Percentiles rank a stretch among this genome's conserved stretches.
These are phyloP conservation scores for Pseudoneurospora amorphoporcata DNA, from an alignment of 495 filamentous ascomycete species.

Conservation along the genomic window DNA sequence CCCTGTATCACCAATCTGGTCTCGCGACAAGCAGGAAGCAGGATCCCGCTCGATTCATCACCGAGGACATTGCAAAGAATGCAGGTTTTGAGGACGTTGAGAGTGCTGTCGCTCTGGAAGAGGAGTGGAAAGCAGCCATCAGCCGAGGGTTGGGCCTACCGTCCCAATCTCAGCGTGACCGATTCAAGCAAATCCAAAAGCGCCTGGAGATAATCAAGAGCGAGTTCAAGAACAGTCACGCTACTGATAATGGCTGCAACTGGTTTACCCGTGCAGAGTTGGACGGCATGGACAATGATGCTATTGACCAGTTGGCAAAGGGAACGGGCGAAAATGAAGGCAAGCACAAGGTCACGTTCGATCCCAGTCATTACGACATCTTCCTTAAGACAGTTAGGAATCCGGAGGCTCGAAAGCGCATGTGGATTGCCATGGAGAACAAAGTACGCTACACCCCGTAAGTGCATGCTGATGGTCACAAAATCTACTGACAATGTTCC, in stretches of 20 bases:
- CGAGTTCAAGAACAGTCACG: slow-evolving; percentile 49
- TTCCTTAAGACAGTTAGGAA: slow-evolving; percentile 50
- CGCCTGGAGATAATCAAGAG: slow-evolving; percentile 46
- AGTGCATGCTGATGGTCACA: not conserved
- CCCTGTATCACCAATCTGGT: slow-evolving; percentile 37
- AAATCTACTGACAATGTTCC: not conserved
- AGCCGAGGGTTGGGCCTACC: slow-evolving; percentile 46
- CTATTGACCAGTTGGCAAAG: slow-evolving; percentile 51
- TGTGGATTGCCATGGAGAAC: slow-evolving; percentile 51
- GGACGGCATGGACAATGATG: slow-evolving; percentile 48
- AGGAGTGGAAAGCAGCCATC: slow-evolving; percentile 48
- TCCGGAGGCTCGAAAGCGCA: slow-evolving; percentile 40
- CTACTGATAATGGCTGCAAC: slow-evolving; percentile 49
- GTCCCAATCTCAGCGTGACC: slow-evolving; percentile 42
- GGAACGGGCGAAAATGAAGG: slow-evolving; percentile 59
- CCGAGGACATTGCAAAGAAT: slow-evolving; percentile 17
- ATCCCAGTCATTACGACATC: slow-evolving; percentile 46
- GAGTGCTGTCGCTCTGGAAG: slow-evolving; percentile 44
- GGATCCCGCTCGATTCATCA: slow-evolving; percentile 23
- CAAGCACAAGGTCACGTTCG: slow-evolving; percentile 48
- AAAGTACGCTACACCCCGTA: slow-evolving; percentile 27
- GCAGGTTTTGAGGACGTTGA: slow-evolving; percentile 33
- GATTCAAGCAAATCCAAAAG: slow-evolving; percentile 58
- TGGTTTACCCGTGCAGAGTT: slow-evolving; percentile 52
- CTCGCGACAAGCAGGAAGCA: slow-evolving; percentile 28